Conservation (phyloP, 805 yeast genomes). For the Myxozyma neglecta region DNA sequence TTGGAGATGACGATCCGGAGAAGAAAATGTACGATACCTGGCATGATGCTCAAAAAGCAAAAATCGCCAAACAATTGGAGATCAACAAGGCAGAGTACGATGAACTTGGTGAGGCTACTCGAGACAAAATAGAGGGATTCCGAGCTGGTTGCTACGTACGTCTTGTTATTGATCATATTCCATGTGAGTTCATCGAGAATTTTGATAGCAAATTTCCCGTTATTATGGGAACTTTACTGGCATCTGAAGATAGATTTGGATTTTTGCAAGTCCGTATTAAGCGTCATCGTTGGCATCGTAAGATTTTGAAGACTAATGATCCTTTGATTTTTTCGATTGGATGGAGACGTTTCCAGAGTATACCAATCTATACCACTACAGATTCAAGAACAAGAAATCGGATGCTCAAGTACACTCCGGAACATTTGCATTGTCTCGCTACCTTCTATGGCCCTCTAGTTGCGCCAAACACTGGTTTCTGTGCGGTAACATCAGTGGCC, state of each 20-base stretch:
- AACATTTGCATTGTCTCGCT: constrained; percentile 94
- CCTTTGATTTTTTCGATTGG: constrained; percentile 92
- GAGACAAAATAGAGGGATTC: constrained; percentile 84
- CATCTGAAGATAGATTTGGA: constrained; percentile 92
- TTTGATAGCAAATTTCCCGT: constrained; percentile 85
- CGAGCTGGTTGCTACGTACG: constrained; percentile 94
- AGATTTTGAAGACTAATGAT: constrained; percentile 90
- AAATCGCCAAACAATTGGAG: constrained; percentile 92
- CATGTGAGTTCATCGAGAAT: constrained; percentile 86
- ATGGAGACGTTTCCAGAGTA: constrained; percentile 97
- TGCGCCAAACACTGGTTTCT: constrained; percentile 95
- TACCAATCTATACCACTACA: constrained; percentile 92
- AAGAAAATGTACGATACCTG: constrained; percentile 85
- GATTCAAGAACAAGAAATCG: constrained; percentile 97
- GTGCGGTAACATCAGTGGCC: constrained; percentile 89
- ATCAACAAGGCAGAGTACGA: constrained; percentile 74
- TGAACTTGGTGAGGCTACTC: constrained; percentile 69
- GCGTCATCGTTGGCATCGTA: constrained; percentile 98
- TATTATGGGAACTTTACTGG: constrained; percentile 83
- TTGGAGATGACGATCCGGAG: constrained; percentile 78
- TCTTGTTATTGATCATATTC: constrained; percentile 74
- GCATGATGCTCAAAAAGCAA: constrained; percentile 96
- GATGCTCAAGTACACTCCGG: constrained; percentile 97
- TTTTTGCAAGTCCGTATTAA: constrained; percentile 89
- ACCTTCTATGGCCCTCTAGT: constrained; percentile 96